Evolutionary conservation across 2,329 filamentous ascomycete genomes (phyloP).

Genomic region (Didymellaceae sp.): DNA sequence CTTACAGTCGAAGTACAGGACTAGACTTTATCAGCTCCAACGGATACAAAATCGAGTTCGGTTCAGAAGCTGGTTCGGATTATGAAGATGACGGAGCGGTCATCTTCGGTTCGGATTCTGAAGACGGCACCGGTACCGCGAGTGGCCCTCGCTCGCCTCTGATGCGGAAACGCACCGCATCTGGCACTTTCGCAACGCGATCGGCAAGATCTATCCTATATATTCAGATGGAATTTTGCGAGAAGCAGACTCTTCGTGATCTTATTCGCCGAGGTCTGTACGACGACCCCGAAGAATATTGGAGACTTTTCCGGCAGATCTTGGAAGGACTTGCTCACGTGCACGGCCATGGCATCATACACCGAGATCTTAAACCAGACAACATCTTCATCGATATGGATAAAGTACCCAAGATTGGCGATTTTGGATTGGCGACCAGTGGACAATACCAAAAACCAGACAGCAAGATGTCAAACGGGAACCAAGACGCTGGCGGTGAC

Average conservation of each 20-base stretch:
- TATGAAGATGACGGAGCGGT: constrained; percentile 41
- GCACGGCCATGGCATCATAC: constrained; percentile 88
- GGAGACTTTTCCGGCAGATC: constrained; percentile 90
- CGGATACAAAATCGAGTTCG: constrained; percentile 79
- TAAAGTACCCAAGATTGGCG: constrained; percentile 92
- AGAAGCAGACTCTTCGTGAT: constrained; percentile 89
- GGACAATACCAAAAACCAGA: constrained; percentile 73
- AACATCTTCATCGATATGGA: constrained; percentile 95
- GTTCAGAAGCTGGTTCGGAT: constrained; percentile 61
- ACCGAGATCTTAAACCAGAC: constrained; percentile 94
- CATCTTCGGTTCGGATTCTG: constrained; percentile 49
- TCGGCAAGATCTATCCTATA: constrained; percentile 79
- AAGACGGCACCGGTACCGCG: constrained; percentile 54
- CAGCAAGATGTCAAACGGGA: constrained; percentile 50
- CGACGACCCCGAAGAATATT: constrained; percentile 77
- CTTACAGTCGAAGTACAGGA: constrained; percentile 74
- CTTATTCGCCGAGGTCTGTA: constrained; percentile 78
- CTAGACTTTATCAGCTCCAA: constrained; percentile 94
- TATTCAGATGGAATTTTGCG: constrained; percentile 99
- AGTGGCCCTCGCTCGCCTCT: constrained; percentile 46
- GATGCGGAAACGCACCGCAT: constrained; percentile 49
- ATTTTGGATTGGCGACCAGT: constrained; percentile 93
- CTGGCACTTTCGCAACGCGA: constrained; percentile 55
- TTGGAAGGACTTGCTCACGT: constrained; percentile 90
- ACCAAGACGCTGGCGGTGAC: constrained; percentile 58